Conservation (phyloP, 2,329 filamentous ascomycete genomes). For the Hawksworthiomyces lignivorus region DNA sequence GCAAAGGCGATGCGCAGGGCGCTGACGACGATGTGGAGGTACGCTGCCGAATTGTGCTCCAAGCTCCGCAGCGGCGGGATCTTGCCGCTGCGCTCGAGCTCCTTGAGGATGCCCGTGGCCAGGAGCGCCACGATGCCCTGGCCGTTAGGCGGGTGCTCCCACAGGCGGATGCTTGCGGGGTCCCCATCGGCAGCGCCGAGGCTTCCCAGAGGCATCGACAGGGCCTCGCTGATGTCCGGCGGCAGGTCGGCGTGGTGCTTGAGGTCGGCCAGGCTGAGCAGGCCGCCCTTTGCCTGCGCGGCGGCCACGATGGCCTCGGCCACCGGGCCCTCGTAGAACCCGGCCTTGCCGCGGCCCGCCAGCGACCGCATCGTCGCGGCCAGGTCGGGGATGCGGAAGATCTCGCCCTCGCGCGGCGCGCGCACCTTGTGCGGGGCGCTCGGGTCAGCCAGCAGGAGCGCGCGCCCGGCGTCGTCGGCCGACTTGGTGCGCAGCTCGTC, state of each 20-base stretch:
- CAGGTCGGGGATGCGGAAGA: slow-evolving; percentile 74
- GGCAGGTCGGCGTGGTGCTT: slow-evolving; percentile 53
- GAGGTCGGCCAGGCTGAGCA: slow-evolving; percentile 70
- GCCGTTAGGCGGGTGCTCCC: slow-evolving; percentile 94
- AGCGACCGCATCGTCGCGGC: slow-evolving; percentile 71
- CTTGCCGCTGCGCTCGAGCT: slow-evolving; percentile 66
- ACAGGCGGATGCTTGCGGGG: slow-evolving; percentile 67
- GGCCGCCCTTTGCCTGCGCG: slow-evolving; percentile 64
- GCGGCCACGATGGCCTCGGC: slow-evolving; percentile 74
- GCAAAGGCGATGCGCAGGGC: slow-evolving; percentile 83
- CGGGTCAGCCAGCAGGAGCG: slow-evolving; percentile 76
- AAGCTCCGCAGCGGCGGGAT: slow-evolving; percentile 59
- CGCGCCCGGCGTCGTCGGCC: slow-evolving; percentile 61
- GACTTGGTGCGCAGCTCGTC: slow-evolving; percentile 40
- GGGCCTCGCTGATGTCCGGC: slow-evolving; percentile 38
- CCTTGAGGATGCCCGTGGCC: slow-evolving; percentile 80
- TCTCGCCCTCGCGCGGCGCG: slow-evolving; percentile 68
- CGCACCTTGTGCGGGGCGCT: slow-evolving; percentile 53
- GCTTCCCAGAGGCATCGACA: slow-evolving; percentile 68
- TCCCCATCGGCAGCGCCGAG: slow-evolving; percentile 66
- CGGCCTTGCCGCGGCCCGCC: slow-evolving; percentile 70
- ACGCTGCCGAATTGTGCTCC: slow-evolving; percentile 73
- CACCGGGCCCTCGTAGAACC: slow-evolving; percentile 79
- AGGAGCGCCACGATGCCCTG: slow-evolving; percentile 92
- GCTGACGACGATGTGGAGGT: slow-evolving; percentile 79